Percentiles rank a stretch among this genome's conserved stretches.
Evolutionary conservation across 371 early-diverging fungal species (phyloP).

Genomic region (Mortierella sp.): DNA sequence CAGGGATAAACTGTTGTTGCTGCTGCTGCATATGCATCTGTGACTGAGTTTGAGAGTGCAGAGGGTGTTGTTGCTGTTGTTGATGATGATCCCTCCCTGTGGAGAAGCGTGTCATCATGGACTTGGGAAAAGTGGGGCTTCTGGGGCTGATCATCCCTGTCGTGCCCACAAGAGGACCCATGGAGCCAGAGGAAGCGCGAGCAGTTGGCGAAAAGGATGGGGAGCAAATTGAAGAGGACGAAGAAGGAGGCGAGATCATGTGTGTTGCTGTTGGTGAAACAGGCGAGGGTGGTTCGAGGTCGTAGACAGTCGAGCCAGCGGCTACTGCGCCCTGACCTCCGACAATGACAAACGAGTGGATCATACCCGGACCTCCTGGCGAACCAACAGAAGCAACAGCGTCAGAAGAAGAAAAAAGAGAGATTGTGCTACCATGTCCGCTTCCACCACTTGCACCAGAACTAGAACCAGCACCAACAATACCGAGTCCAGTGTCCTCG

Average conservation of each 20-base stretch:
- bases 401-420: neutral
- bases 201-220: neutral
- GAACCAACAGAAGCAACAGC: neutral
- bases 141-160: slow-evolving; percentile 30
- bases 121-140: slow-evolving; percentile 36
- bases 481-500: slow-evolving; percentile 6
- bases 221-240: neutral
- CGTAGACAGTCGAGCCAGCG: slow-evolving; percentile 30
- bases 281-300: slow-evolving; percentile 21
- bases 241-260: neutral
- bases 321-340: slow-evolving; percentile 33
- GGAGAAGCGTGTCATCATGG: slow-evolving; percentile 25
- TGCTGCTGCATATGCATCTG: neutral
- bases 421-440: slow-evolving; percentile 7
- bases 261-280: slow-evolving; percentile 15
- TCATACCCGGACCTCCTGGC: neutral
- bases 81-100: slow-evolving; percentile 19
- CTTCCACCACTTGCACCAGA: neutral
- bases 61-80: neutral
- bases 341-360: slow-evolving; percentile 41
- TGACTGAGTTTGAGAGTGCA: neutral
- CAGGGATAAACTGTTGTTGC: slow-evolving; percentile 5
- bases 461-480: neutral
- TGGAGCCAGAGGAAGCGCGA: neutral
- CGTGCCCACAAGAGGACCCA: slow-evolving; percentile 14